Conservation (phyloP, 1,284 basidiomycete genomes). For the Meira miltonrushii region DNA sequence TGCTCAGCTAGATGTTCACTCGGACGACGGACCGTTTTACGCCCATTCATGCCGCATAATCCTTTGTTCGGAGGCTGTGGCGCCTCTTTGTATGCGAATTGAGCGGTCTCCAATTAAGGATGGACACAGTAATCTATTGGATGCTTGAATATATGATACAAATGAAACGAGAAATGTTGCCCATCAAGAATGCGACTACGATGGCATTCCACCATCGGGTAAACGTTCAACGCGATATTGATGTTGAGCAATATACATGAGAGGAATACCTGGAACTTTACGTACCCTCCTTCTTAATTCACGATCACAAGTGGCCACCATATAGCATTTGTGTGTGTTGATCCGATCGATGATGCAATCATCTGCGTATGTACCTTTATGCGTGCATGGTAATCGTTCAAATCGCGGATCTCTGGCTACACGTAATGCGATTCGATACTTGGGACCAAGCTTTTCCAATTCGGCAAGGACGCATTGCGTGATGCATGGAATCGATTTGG, state of each 20-base stretch:
- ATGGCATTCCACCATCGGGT: slow-evolving; percentile 47
- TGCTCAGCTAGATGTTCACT: no score
- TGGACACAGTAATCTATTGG: background rate
- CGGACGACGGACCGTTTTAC: no score
- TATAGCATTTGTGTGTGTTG: slow-evolving; percentile 88
- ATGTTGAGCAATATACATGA: slow-evolving; percentile 49
- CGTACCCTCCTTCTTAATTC: slow-evolving; percentile 86
- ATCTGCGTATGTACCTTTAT: slow-evolving; percentile 94
- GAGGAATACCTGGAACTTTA: slow-evolving; percentile 58
- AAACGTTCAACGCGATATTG: slow-evolving; percentile 48
- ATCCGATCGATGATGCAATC: slow-evolving; percentile 96
- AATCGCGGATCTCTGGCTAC: slow-evolving; percentile 96
- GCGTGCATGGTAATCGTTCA: slow-evolving; percentile 83
- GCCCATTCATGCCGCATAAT: no score
- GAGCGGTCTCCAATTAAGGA: no score
- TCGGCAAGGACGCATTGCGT: slow-evolving; percentile 98
- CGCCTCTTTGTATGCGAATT: no score
- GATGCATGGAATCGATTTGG: slow-evolving; percentile 99
- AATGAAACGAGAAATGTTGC: background rate
- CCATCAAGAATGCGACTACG: slow-evolving; percentile 10
- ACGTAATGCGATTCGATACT: slow-evolving; percentile 89
- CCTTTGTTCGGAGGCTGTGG: no score
- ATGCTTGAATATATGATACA: background rate
- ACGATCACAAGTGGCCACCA: slow-evolving; percentile 96
- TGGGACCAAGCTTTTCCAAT: slow-evolving; percentile 91